These are phyloP conservation scores for Candida xyloterini DNA, from an alignment of 805 yeast genomes.

Conservation along the genomic window DNA sequence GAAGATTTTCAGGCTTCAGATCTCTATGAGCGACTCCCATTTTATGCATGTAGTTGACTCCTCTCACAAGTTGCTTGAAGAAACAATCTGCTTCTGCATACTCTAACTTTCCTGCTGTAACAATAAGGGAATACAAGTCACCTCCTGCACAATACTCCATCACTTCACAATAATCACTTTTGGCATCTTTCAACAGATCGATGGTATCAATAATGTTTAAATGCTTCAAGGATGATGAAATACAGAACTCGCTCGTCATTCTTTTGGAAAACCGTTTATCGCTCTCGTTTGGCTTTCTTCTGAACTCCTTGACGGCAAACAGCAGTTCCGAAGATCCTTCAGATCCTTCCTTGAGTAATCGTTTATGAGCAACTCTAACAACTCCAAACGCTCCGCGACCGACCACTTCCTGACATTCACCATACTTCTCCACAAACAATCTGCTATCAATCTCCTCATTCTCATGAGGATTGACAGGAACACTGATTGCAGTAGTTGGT, in stretches of 20 bases:
- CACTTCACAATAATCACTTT: conserved; percentile 79
- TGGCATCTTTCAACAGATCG: conserved; percentile 76
- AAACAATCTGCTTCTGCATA: conserved; percentile 86
- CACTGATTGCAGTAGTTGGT: conserved; percentile 25
- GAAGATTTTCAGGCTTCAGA: conserved; percentile 81
- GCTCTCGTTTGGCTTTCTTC: conserved; percentile 55
- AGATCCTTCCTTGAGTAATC: conserved; percentile 25
- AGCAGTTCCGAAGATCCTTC: conserved; percentile 40
- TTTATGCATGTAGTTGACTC: conserved; percentile 83
- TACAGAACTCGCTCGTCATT: conserved; percentile 78
- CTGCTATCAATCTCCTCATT: conserved; percentile 39
- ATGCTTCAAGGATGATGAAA: conserved; percentile 75
- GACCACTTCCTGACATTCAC: conserved; percentile 89
- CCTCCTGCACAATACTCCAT: conserved; percentile 87
- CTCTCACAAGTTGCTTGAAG: conserved; percentile 79
- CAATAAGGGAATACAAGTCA: conserved; percentile 69
- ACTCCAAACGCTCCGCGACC: conserved; percentile 95
- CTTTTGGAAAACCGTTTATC: conserved; percentile 68
- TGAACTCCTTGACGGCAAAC: conserved; percentile 87
- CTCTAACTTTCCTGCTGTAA: conserved; percentile 75
- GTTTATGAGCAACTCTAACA: conserved; percentile 83
- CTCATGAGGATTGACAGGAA: conserved; percentile 16
- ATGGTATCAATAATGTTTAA: conserved; percentile 72
- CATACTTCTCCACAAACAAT: conserved; percentile 84
- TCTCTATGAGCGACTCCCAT: conserved; percentile 91